Conservation (phyloP, 129 eudicot genomes). For the Silybum marianum region DNA sequence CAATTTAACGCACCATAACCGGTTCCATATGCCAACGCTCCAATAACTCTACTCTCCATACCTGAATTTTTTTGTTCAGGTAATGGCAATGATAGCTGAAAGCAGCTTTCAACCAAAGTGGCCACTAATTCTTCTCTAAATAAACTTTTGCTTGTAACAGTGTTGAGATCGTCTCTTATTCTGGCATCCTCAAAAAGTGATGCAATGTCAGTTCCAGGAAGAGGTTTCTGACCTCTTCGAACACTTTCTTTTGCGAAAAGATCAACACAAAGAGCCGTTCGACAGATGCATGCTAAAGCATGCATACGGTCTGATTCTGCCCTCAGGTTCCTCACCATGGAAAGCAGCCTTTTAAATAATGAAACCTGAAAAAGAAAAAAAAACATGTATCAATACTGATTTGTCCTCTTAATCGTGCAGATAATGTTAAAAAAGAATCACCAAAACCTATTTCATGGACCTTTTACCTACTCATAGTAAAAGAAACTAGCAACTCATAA, state of each 20-base stretch:
- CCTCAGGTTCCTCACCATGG: constrained; percentile 93
- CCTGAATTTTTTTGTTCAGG: constrained; percentile 95
- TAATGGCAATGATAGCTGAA: constrained; percentile 90
- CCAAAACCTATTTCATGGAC: constrained; percentile 11
- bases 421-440: constrained; percentile 7
- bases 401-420: constrained; percentile 1
- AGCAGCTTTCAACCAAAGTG: constrained; percentile 94
- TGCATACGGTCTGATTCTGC: constrained; percentile 99
- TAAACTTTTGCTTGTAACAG: constrained; percentile 80
- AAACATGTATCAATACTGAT: constrained; percentile 22
- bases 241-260: constrained; percentile 94
- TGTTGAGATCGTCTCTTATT: constrained; percentile 82
- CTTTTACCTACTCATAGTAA: not conserved
- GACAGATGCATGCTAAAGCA: constrained; percentile 95
- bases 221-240: constrained; percentile 95
- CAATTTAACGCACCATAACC: constrained; percentile 99
- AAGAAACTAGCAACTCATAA: not conserved
- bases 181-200: constrained; percentile 88
- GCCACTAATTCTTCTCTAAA: constrained; percentile 98
- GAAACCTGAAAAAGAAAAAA: constrained; percentile 60
- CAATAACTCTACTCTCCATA: constrained; percentile 96
- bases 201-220: constrained; percentile 94
- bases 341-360: constrained; percentile 86
- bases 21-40: constrained; percentile 99
- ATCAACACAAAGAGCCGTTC: constrained; percentile 96